phyloP scores from a whole-genome alignment of 2,329 filamentous ascomycete species.

The Xylariaceae sp. region DNA sequence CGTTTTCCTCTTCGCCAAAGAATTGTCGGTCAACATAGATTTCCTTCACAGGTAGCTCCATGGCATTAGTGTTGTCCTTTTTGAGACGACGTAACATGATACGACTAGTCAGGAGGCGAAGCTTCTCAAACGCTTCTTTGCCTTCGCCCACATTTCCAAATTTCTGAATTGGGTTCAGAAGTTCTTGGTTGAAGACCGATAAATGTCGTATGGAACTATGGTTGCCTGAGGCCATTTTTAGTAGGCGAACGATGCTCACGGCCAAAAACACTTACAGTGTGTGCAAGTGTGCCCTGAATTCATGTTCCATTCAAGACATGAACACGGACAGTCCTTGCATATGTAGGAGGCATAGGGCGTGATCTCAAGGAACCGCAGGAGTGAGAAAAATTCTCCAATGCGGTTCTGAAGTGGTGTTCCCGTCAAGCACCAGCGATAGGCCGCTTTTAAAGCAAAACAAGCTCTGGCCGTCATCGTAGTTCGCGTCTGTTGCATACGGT shows the following conservation, averaged over 20 bases:
- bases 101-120: slow-evolving; percentile 82
- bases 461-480: slow-evolving; percentile 90
- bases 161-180: slow-evolving; percentile 75
- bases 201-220: slow-evolving; percentile 49
- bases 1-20: slow-evolving; percentile 92
- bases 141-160: slow-evolving; percentile 60
- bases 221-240: slow-evolving; percentile 22
- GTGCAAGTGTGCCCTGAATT: slow-evolving; percentile 67
- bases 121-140: slow-evolving; percentile 68
- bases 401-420: slow-evolving; percentile 95
- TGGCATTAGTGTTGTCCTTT: slow-evolving; percentile 85
- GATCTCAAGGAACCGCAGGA: slow-evolving; percentile 86
- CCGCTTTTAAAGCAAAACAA: slow-evolving; percentile 83
- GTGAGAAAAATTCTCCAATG: slow-evolving; percentile 94
- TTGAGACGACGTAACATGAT: slow-evolving; percentile 97
- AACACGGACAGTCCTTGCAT: slow-evolving; percentile 81
- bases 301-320: slow-evolving; percentile 78
- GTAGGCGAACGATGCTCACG: neutral
- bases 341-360: slow-evolving; percentile 89
- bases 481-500: slow-evolving; percentile 50
- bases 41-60: slow-evolving; percentile 95
- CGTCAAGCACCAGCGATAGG: slow-evolving; percentile 92
- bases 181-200: slow-evolving; percentile 89
- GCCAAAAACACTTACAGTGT: slow-evolving; percentile 56
- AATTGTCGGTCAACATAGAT: slow-evolving; percentile 90